Base-by-base conservation (phyloP, 768 basidiomycete genomes). In the Tylopilus sp. region DNA sequence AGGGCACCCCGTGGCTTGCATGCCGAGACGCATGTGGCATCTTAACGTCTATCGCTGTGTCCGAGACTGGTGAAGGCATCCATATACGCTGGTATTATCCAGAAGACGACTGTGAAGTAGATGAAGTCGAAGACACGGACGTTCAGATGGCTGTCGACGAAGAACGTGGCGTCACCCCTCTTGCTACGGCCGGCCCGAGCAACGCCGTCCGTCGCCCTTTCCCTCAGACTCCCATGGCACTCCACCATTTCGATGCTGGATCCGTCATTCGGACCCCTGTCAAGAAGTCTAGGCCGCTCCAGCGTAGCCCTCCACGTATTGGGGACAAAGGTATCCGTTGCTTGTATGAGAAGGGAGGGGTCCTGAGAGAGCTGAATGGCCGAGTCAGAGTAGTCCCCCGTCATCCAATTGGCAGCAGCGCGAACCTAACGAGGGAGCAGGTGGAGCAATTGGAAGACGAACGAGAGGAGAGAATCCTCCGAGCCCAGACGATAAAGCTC, bases 181-280 rank as follows among this genome's bases (percentile, higher is more conserved):
- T 42, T 16, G 13, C 46, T 28, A 21, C 29, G 24, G 37, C 34
- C 3, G 53, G 42, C 16, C 47, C 48, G 1, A 37, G 30, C 17
- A 21, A 48, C 22, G 19, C 12, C 3, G 43, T 11, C 13, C 52
- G 53, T 13, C 44, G 12, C 17, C 46, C 22, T 10, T 57, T 62
- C 21, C 62, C 55, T 2, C 52, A 61, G 21, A 66, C 67, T 1
- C 69, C 67, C 1, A 41, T 64, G 38, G 34, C 50, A 2, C 50
- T 44, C 16, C 52, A 58, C 16, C 24, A 63, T 6, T 70, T 61
- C 26, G 55, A 71, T 16, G 63, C 71, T 0, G 69, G 69, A 7
- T 70, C 69, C 14, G 70, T 70, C 2, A 43, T 69, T 47, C 48
- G 2, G 13, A 72, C 70, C 0, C 69, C 70, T 1, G 38, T 66